Evolutionary conservation across 306 rosid species (phyloP).

Genomic region (Mimosa pudica): DNA sequence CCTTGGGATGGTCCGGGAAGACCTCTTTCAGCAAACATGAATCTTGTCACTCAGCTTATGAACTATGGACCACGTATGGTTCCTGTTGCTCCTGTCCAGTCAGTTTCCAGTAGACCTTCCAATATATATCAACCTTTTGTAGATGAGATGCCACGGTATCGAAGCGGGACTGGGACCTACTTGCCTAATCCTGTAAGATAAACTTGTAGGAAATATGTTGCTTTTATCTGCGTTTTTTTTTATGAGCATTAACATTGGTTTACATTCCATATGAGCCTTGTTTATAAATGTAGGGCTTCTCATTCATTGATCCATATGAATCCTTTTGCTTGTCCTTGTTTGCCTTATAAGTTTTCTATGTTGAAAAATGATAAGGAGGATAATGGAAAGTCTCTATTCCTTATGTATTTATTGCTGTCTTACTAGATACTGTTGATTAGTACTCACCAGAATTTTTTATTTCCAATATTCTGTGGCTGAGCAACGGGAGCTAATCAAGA

Average conservation of each 20-base stretch:
- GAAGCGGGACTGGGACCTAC: constrained; percentile 97
- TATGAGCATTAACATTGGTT: not conserved
- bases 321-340: not conserved
- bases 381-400: not conserved
- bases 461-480: not conserved
- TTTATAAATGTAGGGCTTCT: not conserved
- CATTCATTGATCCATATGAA: not conserved
- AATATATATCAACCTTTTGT: constrained; percentile 67
- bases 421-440: not conserved
- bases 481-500: not conserved
- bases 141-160: constrained; percentile 82
- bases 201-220: constrained; percentile 5
- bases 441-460: not conserved
- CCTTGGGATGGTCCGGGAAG: constrained; percentile 98
- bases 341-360: not conserved
- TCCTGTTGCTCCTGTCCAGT: constrained; percentile 74
- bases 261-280: not conserved
- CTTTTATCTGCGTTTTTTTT: constrained; percentile 8
- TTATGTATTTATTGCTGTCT: not conserved
- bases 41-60: constrained; percentile 55
- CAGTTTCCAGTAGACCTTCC: constrained; percentile 76
- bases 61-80: constrained; percentile 70
- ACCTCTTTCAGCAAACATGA: constrained; percentile 71
- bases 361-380: not conserved
- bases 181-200: constrained; percentile 94